These are phyloP conservation scores for Thyridium curvatum DNA, from an alignment of 2,329 filamentous ascomycete genomes.

Conservation along the genomic window DNA sequence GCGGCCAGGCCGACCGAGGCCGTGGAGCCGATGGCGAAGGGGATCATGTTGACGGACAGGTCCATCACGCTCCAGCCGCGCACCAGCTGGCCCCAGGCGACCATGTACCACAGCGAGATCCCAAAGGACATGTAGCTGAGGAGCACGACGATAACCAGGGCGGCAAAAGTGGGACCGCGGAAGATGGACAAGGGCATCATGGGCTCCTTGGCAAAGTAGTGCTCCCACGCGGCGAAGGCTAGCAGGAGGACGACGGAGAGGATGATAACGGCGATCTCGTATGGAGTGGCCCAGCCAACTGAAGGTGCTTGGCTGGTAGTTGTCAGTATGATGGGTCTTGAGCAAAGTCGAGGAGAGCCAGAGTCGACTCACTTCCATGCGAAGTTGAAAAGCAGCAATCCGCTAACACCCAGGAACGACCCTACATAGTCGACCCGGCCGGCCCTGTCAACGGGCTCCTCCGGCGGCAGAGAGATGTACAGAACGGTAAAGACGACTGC, in stretches of 20 bases:
- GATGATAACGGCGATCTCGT: constrained; percentile 31
- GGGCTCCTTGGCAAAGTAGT: constrained; percentile 25
- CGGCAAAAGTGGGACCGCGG: constrained; percentile 33
- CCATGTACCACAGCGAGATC: constrained; percentile 41
- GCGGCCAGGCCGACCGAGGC: constrained; percentile 32
- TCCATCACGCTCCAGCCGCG: constrained; percentile 32
- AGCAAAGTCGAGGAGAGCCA: too few relatives aligned
- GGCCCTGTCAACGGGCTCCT: constrained; percentile 23
- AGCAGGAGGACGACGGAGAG: constrained; percentile 21
- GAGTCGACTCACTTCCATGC: constrained; percentile 38
- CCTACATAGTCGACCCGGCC: constrained; percentile 34
- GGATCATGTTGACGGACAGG: constrained; percentile 29
- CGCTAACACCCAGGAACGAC: constrained; percentile 26
- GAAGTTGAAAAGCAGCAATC: constrained; percentile 42
- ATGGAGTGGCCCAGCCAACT: constrained; percentile 35
- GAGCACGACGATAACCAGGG: constrained; percentile 34
- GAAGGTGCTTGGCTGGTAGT: constrained; percentile 30
- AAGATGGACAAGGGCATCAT: constrained; percentile 41
- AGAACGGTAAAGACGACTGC: constrained; percentile 9
- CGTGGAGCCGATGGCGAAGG: constrained; percentile 31
- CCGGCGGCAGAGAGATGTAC: constrained; percentile 12
- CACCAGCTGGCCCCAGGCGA: constrained; percentile 35
- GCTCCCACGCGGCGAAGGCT: constrained; percentile 34
- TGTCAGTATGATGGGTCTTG: too few relatives aligned
- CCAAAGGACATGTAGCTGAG: constrained; percentile 41